phyloP scores from a whole-genome alignment of 1,284 basidiomycete genomes.

The Earliella scabrosa region DNA sequence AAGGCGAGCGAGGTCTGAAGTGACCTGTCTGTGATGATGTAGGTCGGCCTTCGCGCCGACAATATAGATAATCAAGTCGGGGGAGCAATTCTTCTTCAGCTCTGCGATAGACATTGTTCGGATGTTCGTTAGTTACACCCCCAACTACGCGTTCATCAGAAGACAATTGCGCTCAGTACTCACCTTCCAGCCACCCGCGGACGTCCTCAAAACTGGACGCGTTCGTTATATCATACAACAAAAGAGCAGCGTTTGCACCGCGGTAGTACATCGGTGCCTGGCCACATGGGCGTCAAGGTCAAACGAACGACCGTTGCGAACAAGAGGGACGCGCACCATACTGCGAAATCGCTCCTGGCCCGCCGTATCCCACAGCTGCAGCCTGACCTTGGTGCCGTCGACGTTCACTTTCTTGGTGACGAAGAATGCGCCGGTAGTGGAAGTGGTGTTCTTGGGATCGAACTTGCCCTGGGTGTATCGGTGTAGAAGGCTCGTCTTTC shows the following conservation, averaged over 20 bases:
- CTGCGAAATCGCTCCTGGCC: conserved; percentile 97
- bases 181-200: conserved; percentile 91
- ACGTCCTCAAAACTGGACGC: conserved; percentile 89
- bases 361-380: conserved; percentile 94
- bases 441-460: conserved; percentile 83
- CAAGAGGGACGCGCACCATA: conserved; percentile 64
- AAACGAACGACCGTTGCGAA: conserved; percentile 10
- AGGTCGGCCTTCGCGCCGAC: conserved; percentile 92
- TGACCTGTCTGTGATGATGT: conserved; percentile 69
- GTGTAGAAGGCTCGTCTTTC: conserved; percentile 93
- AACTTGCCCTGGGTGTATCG: conserved; percentile 93
- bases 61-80: conserved; percentile 88
- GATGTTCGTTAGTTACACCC: not conserved
- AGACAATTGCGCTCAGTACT: conserved; percentile 10
- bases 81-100: conserved; percentile 85
- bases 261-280: conserved; percentile 99
- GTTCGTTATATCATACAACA: conserved; percentile 98
- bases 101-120: conserved; percentile 48
- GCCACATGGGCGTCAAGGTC: conserved; percentile 17
- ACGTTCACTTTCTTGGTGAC: conserved; percentile 93
- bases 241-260: conserved; percentile 94
- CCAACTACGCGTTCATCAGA: not conserved
- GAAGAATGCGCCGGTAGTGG: conserved; percentile 95
- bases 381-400: conserved; percentile 85
- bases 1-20: conserved; percentile 78